Percentiles rank a stretch among this genome's conserved stretches.
Conservation (phyloP, 306 rosid species). For the Prunus campanulata region DNA sequence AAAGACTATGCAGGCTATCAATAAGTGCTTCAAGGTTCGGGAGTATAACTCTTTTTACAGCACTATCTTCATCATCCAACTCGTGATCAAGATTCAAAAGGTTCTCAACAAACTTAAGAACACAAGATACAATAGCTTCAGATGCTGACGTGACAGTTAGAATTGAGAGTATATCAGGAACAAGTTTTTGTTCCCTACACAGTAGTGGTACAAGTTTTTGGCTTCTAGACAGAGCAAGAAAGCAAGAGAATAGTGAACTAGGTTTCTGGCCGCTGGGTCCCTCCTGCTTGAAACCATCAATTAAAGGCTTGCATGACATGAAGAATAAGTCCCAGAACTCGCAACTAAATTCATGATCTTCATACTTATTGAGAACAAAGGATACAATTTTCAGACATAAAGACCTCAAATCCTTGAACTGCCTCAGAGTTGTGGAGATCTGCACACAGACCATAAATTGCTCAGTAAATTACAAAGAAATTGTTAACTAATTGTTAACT, state of each 20-base stretch:
- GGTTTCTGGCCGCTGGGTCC: constrained; percentile 91
- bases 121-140: constrained; percentile 64
- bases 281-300: constrained; percentile 74
- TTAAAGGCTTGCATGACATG: constrained; percentile 57
- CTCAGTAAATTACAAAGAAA: not conserved
- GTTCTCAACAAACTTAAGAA: constrained; percentile 78
- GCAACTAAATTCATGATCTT: constrained; percentile 61
- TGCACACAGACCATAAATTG: constrained; percentile 31
- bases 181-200: constrained; percentile 56
- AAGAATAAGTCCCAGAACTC: constrained; percentile 86
- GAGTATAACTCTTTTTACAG: constrained; percentile 43
- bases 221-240: constrained; percentile 81
- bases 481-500: not conserved
- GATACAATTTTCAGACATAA: constrained; percentile 74
- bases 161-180: constrained; percentile 82
- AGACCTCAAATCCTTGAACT: constrained; percentile 88
- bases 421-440: constrained; percentile 49
- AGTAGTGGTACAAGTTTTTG: constrained; percentile 57
- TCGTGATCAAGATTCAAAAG: constrained; percentile 64
- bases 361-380: constrained; percentile 60
- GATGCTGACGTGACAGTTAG: constrained; percentile 59
- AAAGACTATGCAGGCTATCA: constrained; percentile 60
- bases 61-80: constrained; percentile 49
- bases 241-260: constrained; percentile 87
- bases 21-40: constrained; percentile 63